Evolutionary conservation across 228 moss, liverwort and hornwort genomes (phyloP).

Genomic region (Sphagnum magellanicum): DNA sequence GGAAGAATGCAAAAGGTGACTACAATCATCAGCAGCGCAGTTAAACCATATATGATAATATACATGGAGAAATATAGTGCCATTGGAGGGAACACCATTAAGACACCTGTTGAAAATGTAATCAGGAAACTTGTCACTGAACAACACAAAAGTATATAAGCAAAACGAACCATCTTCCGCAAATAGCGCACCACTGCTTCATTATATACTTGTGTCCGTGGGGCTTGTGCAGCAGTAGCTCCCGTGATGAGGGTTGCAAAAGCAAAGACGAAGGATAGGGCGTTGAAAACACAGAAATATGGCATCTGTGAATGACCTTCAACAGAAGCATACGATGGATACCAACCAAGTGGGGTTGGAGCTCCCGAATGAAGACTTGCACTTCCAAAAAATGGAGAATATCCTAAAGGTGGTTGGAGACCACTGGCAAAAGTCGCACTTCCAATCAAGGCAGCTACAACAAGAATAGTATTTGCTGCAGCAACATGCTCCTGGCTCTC

Average conservation of each 20-base stretch:
- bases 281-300: constrained; percentile 4
- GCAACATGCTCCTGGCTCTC: constrained; percentile 7
- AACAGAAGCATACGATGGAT: not conserved
- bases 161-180: no score
- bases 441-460: constrained; percentile 7
- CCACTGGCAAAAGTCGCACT: constrained; percentile 4
- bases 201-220: no score
- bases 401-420: not conserved
- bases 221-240: not conserved
- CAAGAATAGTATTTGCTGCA: constrained; percentile 7
- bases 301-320: not conserved
- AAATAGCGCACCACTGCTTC: no score
- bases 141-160: no score
- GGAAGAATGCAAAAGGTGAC: no score
- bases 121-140: no score
- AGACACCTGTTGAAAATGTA: no score
- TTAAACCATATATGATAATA: no score
- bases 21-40: no score
- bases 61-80: no score
- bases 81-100: no score
- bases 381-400: not conserved
- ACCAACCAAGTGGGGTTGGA: not conserved
- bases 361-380: not conserved
- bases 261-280: constrained; percentile 8
- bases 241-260: constrained; percentile 1